Percentiles rank a stretch among this genome's conserved stretches.
Conservation (phyloP, 257 asterid genomes). For the Plantago ovata region DNA sequence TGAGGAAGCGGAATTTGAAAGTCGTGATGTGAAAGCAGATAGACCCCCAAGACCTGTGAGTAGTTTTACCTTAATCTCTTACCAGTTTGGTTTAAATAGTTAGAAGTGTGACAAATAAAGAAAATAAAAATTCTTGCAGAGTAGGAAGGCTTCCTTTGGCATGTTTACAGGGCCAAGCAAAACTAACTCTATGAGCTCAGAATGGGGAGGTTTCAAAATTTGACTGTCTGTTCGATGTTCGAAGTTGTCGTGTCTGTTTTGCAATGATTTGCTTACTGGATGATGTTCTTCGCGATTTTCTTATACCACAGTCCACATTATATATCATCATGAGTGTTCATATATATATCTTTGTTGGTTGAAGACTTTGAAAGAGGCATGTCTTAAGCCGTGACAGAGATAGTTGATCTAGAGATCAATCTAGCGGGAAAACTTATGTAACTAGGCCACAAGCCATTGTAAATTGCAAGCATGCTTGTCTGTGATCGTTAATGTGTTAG, state of each 20-base stretch:
- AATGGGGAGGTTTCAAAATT: slow-evolving; percentile 28
- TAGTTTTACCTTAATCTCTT: slow-evolving; percentile 5
- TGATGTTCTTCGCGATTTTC: neutral
- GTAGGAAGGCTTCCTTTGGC: slow-evolving; percentile 21
- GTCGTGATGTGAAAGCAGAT: slow-evolving; percentile 34
- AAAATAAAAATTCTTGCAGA: slow-evolving; percentile 34
- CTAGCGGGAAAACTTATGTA: too few species aligned
- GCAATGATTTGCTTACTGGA: neutral
- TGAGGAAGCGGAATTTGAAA: slow-evolving; percentile 35
- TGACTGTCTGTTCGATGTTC: slow-evolving; percentile 27
- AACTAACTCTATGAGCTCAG: slow-evolving; percentile 29
- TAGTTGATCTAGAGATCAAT: too few species aligned
- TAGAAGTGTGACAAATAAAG: slow-evolving; percentile 11
- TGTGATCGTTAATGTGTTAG: too few species aligned
- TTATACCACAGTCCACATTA: too few species aligned
- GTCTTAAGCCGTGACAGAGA: too few species aligned
- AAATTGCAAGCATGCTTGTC: too few species aligned
- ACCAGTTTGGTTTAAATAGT: slow-evolving; percentile 6
- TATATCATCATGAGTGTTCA: too few species aligned
- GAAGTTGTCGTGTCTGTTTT: slow-evolving; percentile 30
- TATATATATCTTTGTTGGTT: too few species aligned
- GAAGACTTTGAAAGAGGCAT: too few species aligned
- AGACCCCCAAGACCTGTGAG: slow-evolving; percentile 67
- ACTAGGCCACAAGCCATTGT: too few species aligned
- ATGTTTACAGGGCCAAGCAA: slow-evolving; percentile 26